Conservation (phyloP, 345 rosid species). For the thale cress (Arabidopsis thaliana) region DNA sequence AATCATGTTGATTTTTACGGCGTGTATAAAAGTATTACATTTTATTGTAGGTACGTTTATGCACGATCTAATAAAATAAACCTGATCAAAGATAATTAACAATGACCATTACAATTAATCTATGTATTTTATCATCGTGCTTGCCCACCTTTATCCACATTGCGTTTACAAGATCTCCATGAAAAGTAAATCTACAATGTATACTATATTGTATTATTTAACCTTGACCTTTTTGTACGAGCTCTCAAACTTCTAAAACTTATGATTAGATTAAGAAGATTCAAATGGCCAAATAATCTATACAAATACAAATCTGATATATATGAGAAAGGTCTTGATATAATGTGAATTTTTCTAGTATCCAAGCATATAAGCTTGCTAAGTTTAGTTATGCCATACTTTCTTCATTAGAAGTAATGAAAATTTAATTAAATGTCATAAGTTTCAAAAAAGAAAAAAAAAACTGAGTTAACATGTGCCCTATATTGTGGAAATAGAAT, state of each 20-base stretch:
- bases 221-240: not conserved
- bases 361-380: too few relatives aligned
- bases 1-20: conserved; percentile 40
- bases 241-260: not conserved
- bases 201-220: not conserved
- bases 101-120: not conserved
- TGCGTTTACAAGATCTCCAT: conserved; percentile 31
- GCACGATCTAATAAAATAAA: conserved; percentile 45
- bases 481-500: too few relatives aligned
- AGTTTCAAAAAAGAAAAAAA: too few relatives aligned
- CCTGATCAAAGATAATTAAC: conserved; percentile 17
- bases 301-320: not conserved
- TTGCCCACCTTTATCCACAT: conserved; percentile 41
- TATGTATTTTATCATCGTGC: conserved; percentile 29
- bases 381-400: too few relatives aligned
- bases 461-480: too few relatives aligned
- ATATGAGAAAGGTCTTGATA: not conserved
- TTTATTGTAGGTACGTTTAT: conserved; percentile 24
- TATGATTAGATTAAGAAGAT: not conserved
- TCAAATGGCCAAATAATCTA: not conserved
- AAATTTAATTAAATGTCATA: too few relatives aligned
- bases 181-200: conserved; percentile 14
- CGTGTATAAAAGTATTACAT: conserved; percentile 43
- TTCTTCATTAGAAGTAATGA: too few relatives aligned
- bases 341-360: not conserved